A percentile compares a stretch with the other conserved stretches of the same genome.
Conservation (phyloP, 345 rosid genomes). For the Hirschfeldia incana region DNA sequence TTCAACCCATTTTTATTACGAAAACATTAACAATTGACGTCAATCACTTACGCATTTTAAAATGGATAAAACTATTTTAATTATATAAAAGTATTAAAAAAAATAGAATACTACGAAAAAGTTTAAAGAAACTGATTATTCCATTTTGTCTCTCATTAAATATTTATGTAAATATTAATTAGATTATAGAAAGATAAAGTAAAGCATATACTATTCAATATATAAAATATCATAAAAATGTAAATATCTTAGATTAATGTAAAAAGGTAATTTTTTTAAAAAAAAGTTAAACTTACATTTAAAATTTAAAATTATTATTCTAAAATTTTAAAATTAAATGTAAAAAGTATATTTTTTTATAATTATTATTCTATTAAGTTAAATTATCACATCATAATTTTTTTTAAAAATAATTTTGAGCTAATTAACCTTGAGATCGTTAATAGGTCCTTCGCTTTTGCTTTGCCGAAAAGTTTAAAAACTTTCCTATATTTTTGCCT, state of each 20-base stretch:
- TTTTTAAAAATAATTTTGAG: not conserved
- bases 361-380: not conserved
- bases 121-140: not conserved
- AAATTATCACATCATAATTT: not conserved
- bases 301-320: not conserved
- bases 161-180: not conserved
- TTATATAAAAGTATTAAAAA: not conserved
- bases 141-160: not conserved
- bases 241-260: not conserved
- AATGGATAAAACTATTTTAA: not conserved
- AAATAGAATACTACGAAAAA: not conserved
- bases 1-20: not conserved
- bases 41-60: not conserved
- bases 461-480: not conserved
- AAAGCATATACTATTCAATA: not conserved
- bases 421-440: not conserved
- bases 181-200: not conserved
- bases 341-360: too few species aligned
- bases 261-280: too few species aligned
- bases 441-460: not conserved
- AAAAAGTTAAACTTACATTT: not conserved
- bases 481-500: not conserved
- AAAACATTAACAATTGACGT: too few species aligned
- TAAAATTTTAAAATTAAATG: too few species aligned
- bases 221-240: not conserved